Conservation (phyloP, 768 basidiomycete species). For the Lactarius sp. region DNA sequence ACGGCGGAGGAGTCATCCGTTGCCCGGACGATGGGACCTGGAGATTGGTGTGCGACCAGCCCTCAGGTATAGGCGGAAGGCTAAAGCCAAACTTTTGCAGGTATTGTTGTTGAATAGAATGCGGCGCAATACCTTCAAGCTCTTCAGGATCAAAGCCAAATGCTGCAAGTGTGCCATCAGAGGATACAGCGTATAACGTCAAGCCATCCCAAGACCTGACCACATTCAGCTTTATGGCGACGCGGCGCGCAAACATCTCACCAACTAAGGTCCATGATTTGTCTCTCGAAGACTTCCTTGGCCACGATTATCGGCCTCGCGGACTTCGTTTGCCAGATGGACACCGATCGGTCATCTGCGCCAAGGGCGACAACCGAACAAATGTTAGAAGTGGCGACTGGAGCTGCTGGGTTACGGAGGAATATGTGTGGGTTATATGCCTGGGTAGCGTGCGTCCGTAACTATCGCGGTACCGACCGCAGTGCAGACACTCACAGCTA, state of each 20-base stretch:
- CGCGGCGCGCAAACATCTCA: constrained; percentile 35
- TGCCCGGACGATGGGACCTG: constrained; percentile 23
- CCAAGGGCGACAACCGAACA: constrained; percentile 92
- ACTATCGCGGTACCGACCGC: background rate
- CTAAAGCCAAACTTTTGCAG: constrained; percentile 76
- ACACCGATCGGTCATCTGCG: constrained; percentile 89
- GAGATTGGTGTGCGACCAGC: constrained; percentile 52
- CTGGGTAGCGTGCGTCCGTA: constrained; percentile 35
- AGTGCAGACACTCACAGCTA: constrained; percentile 57
- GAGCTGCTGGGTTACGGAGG: constrained; percentile 61
- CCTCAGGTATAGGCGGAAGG: constrained; percentile 60
- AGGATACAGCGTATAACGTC: constrained; percentile 90
- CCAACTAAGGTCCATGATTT: constrained; percentile 96
- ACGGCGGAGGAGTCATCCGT: constrained; percentile 46
- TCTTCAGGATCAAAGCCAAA: constrained; percentile 80
- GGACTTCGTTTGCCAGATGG: constrained; percentile 93
- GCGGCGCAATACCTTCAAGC: constrained; percentile 74
- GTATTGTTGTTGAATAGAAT: constrained; percentile 70
- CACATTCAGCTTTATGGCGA: constrained; percentile 6
- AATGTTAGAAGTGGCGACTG: constrained; percentile 75
- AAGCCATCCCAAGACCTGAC: constrained; percentile 88
- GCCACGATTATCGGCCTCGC: constrained; percentile 89
- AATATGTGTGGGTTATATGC: constrained; percentile 95
- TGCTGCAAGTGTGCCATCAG: constrained; percentile 90
- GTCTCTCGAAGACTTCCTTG: constrained; percentile 89